These are phyloP conservation scores for Podospora comata DNA, from an alignment of 495 filamentous ascomycete genomes.

Conservation along the genomic window DNA sequence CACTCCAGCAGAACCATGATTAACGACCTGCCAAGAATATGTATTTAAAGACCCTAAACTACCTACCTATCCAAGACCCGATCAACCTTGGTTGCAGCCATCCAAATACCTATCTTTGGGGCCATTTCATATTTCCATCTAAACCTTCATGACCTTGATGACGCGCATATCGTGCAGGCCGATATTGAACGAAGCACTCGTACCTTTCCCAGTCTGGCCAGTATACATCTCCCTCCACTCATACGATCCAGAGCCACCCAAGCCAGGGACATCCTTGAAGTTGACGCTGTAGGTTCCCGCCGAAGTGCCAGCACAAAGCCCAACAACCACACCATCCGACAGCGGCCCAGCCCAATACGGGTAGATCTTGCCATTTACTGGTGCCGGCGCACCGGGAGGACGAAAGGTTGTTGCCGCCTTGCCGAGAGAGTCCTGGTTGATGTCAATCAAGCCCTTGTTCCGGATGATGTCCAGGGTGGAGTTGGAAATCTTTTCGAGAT, in stretches of 20 bases:
- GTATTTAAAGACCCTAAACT: too few species aligned
- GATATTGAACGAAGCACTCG: conserved; percentile 18
- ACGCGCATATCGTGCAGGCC: conserved; percentile 24
- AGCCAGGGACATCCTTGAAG: conserved; percentile 54
- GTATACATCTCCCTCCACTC: conserved; percentile 40
- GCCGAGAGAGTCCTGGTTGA: conserved; percentile 54
- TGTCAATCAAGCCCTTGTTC: conserved; percentile 51
- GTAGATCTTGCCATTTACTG: conserved; percentile 54
- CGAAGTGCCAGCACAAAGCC: conserved; percentile 48
- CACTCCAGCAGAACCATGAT: too few species aligned
- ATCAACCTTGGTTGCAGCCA: too few species aligned
- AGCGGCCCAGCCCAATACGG: conserved; percentile 28
- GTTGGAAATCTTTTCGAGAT: conserved; percentile 48
- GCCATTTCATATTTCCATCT: neutral
- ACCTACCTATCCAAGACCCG: too few species aligned
- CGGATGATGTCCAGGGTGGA: conserved; percentile 45
- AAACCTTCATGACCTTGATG: conserved; percentile 20
- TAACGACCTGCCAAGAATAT: too few species aligned
- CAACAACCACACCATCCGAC: conserved; percentile 51
- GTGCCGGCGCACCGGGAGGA: conserved; percentile 56
- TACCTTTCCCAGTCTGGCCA: conserved; percentile 20
- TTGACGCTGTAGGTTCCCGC: conserved; percentile 41
- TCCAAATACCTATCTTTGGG: too few species aligned
- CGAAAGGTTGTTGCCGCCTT: conserved; percentile 60
- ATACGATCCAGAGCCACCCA: conserved; percentile 24